phyloP scores from a whole-genome alignment of 495 filamentous ascomycete species.

The Lichenothelia convexa region DNA sequence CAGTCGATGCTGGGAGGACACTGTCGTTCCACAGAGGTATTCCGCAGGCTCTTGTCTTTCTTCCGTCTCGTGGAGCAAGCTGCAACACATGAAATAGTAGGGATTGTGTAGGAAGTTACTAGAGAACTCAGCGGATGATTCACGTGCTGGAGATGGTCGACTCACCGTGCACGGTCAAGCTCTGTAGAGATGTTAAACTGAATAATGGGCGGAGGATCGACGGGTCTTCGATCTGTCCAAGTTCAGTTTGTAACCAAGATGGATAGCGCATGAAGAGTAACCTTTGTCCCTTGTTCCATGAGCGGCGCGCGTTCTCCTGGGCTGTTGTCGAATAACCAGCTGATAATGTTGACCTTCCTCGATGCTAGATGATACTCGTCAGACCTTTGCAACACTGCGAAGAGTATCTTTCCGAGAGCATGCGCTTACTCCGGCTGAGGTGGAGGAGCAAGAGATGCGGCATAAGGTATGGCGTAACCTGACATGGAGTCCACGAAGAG shows the following conservation, averaged over 20 bases:
- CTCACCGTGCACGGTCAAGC: conserved; percentile 57
- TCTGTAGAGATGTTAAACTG: conserved; percentile 57
- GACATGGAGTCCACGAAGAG: neutral
- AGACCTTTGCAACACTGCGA: neutral
- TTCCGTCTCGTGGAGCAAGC: conserved; percentile 37
- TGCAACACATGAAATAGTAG: conserved; percentile 67
- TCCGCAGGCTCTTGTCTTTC: conserved; percentile 48
- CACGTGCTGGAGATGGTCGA: conserved; percentile 1
- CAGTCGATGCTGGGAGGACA: conserved; percentile 81
- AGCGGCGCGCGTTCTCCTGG: conserved; percentile 15
- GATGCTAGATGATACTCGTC: neutral
- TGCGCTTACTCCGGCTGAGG: neutral
- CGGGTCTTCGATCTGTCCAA: conserved; percentile 65
- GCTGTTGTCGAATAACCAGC: conserved; percentile 18
- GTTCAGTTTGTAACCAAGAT: conserved; percentile 4
- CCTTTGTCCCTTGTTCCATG: conserved; percentile 20
- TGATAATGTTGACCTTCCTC: conserved; percentile 7
- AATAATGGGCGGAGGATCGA: conserved; percentile 88
- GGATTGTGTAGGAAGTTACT: conserved; percentile 31
- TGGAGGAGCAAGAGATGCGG: neutral
- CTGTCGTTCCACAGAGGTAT: too few relatives aligned
- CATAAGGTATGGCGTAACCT: neutral
- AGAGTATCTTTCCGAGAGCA: neutral
- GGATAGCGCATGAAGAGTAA: conserved; percentile 1
- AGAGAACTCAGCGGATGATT: conserved; percentile 1